Evolutionary conservation across 768 basidiomycete genomes (phyloP).

Genomic region (Kwoniella bestiolae): DNA sequence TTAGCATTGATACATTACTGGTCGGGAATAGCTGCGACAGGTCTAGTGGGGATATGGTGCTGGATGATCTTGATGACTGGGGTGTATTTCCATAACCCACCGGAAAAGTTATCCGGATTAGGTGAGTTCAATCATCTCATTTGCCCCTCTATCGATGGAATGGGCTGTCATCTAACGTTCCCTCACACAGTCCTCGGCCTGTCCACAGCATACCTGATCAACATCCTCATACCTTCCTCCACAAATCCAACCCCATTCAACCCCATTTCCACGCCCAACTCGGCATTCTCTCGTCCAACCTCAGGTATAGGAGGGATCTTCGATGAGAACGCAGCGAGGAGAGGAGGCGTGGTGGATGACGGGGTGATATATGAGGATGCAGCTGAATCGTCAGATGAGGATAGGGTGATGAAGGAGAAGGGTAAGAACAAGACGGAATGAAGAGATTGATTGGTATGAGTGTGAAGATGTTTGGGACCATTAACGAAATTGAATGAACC

Average conservation of each 20-base stretch:
- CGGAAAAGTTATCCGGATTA: constrained; percentile 85
- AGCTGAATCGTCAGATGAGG: constrained; percentile 19
- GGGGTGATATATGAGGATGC: constrained; percentile 22
- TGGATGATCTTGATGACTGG: constrained; percentile 79
- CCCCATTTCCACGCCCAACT: not conserved
- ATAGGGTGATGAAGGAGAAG: constrained; percentile 7
- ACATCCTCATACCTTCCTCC: constrained; percentile 17
- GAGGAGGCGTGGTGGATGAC: constrained; percentile 39
- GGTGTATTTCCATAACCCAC: constrained; percentile 86
- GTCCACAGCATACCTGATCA: constrained; percentile 19
- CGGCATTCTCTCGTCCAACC: not conserved
- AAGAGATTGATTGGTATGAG: too few species aligned
- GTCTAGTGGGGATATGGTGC: constrained; percentile 66
- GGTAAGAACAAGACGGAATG: not conserved
- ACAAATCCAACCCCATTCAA: constrained; percentile 12
- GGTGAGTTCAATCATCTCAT: constrained; percentile 66
- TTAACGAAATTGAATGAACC: too few species aligned
- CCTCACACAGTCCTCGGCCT: constrained; percentile 41
- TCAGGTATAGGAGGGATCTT: not conserved
- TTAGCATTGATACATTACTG: constrained; percentile 16
- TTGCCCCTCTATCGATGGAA: too few species aligned
- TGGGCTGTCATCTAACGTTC: too few species aligned
- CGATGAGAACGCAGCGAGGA: constrained; percentile 46
- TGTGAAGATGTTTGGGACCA: too few species aligned
- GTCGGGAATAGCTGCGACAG: constrained; percentile 24